Conservation (phyloP, 2,329 filamentous ascomycete species). For the Talaromyces verruculosus region DNA sequence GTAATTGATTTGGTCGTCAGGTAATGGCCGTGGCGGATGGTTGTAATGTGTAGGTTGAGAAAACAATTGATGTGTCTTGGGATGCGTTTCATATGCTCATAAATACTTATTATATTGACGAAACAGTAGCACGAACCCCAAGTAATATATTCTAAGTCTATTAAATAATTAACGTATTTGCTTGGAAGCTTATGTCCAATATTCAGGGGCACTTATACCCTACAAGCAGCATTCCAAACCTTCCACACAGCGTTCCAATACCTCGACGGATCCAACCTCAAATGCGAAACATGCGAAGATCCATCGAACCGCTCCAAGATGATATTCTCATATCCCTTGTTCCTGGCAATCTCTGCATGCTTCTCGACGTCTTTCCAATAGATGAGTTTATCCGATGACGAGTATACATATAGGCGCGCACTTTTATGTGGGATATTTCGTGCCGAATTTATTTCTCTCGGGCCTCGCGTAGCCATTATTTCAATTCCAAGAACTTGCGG, state of each 20-base stretch:
- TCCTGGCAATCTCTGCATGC: constrained; percentile 1
- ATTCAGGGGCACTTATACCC: background rate
- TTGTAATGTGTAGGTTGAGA: background rate
- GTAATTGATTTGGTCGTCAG: background rate
- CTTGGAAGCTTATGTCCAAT: too few species aligned
- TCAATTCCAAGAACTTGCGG: constrained; percentile 14
- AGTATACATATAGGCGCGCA: constrained; percentile 15
- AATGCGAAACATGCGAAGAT: constrained; percentile 14
- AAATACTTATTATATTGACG: background rate
- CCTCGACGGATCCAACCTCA: constrained; percentile 12
- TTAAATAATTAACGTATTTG: background rate
- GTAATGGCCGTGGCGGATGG: background rate
- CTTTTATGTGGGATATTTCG: constrained; percentile 5
- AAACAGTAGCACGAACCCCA: background rate
- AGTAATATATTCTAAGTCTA: background rate
- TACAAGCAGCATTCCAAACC: constrained; percentile 3
- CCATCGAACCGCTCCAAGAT: constrained; percentile 11
- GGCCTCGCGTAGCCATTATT: constrained; percentile 10
- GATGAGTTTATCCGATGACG: constrained; percentile 14
- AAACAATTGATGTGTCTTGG: background rate
- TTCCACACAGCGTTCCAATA: constrained; percentile 18
- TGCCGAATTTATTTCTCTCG: constrained; percentile 5
- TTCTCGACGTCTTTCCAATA: background rate
- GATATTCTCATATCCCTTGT: constrained; percentile 1
- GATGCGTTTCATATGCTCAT: background rate